Evolutionary conservation across 169 alveolate species (phyloP), one percentile per base, ranked within the genome.

Genomic region (Theileria annulata): DNA sequence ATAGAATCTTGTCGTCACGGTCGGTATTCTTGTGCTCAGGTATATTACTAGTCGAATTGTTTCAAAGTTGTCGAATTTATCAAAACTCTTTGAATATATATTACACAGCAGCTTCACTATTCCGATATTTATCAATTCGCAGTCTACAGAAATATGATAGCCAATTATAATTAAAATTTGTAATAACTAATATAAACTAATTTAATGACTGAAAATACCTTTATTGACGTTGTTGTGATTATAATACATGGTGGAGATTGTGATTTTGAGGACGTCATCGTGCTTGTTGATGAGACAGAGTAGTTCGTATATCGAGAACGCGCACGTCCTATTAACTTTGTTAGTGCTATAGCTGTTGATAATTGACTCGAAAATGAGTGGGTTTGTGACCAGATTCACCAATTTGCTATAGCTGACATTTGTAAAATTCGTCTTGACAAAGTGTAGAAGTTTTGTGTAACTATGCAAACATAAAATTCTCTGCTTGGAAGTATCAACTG

Each of bases 361-460:
- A 67, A 82, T 74, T 59, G 78, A 78, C 30, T 82, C 89, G 33
- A 82, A 37, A 17, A 82, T 33, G 42, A 82, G 81, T 27, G 88
- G 81, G 63, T 72, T 80, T 5, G 70, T 59, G 1, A 80, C 21
- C 59, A 62, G 9, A 37, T 33, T 37, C 63, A 75, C 19, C 47
- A 62, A 15, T 62, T 31, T 31, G 23, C 21, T 47, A 63, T 63
- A 27, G 60, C 31, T 17, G 6, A 62, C 21, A 17, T 21, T 25
- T 6, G 48, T 42, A 27, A 80, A 28, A 59, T 47, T 56, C 33
- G 31, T 19, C 63, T 82, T 82, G 66, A 82, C 56, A 17, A 63
- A 62, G 48, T 58, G 79, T 58, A 82, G 67, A 0, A 82, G 63
- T 15, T 66, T 71, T 0, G 71, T 74, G 60, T 48, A 76, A 8